Evolutionary conservation across 768 basidiomycete species (phyloP), one percentile per base, ranked within the genome.

Genomic region (Suillus discolor): DNA sequence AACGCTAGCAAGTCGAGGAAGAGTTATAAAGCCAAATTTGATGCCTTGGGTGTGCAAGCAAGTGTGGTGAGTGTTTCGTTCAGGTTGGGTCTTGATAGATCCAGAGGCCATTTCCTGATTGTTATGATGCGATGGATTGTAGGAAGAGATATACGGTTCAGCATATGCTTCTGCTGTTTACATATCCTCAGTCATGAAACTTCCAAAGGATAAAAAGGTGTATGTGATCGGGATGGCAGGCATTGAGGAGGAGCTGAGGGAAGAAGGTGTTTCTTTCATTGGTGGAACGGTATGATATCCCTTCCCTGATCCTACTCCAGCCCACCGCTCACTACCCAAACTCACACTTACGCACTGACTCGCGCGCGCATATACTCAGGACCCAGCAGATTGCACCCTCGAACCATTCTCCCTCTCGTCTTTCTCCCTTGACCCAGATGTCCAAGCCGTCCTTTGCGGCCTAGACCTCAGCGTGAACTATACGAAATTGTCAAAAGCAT

Each of bases 121-220:
- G 16, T 28, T 51, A 6, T 3, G 49, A 51, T 51, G 25, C 6
- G 49, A 25, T 51, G 49, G 25, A 7, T 16, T 25, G 11, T 69
- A 99, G 97, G 93, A 97, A 66, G 97, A 99, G 75, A 94, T 99
- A 62, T 98, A 94, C 70, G 94, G 96, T 61, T 99, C 97, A 7
- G 97, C 96, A 2, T 99, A 92, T 69, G 91, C 90, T 1, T 81
- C 92, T 15, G 91, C 90, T 0, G 88, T 91, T 42, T 93, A 98
- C 78, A 80, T 98, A 31, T 96, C 96, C 0, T 88, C 93, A 47
- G 91, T 98, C 15, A 82, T 96, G 70, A 91, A 94, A 65, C 83
- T 99, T 67, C 93, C 95, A 12, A 93, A 90, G 73, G 85, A 91
- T 74, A 94, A 98, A 81, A 94, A 92, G 77, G 96, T 96, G 16